A percentile compares a stretch with the other conserved stretches of the same genome.
Evolutionary conservation across 2,329 filamentous ascomycete species (phyloP).

Genomic region (Plectosphaerella cucumerina): DNA sequence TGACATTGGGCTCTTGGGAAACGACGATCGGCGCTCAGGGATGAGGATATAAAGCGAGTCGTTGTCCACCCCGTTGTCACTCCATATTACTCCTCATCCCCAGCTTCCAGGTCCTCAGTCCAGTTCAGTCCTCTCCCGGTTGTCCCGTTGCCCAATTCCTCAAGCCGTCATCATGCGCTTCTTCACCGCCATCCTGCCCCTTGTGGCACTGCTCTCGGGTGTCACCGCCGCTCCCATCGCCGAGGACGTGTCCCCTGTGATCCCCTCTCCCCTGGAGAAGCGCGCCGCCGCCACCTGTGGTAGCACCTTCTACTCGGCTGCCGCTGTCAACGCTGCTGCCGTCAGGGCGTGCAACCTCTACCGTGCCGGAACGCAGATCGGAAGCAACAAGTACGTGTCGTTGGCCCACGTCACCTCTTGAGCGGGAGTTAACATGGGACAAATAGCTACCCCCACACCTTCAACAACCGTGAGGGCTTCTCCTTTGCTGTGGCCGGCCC

Average conservation of each 20-base stretch:
- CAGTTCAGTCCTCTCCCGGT: not conserved
- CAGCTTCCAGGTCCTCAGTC: not conserved
- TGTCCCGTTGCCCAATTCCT: not conserved
- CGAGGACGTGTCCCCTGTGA: not conserved
- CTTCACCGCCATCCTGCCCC: constrained; percentile 19
- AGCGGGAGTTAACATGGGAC: not conserved
- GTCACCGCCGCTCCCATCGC: constrained; percentile 21
- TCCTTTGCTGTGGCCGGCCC: constrained; percentile 25
- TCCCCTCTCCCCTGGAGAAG: constrained; percentile 2
- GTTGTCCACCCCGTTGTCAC: not conserved
- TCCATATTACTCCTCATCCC: not conserved
- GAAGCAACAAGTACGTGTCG: constrained; percentile 8
- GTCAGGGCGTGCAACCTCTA: constrained; percentile 17
- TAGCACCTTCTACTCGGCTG: constrained; percentile 20
- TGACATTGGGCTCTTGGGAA: not conserved
- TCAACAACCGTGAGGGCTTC: constrained; percentile 34
- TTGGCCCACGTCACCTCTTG: too few species aligned
- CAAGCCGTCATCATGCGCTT: constrained; percentile 17
- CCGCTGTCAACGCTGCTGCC: constrained; percentile 22
- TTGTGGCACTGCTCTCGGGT: constrained; percentile 15
- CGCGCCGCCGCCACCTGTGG: constrained; percentile 24
- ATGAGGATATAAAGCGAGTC: not conserved
- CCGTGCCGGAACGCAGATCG: constrained; percentile 14
- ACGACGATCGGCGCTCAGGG: not conserved
- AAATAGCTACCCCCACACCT: constrained; percentile 30